These are phyloP conservation scores for Purpureocillium takamizusanense DNA, from an alignment of 2,329 filamentous ascomycete species.

Conservation along the genomic window DNA sequence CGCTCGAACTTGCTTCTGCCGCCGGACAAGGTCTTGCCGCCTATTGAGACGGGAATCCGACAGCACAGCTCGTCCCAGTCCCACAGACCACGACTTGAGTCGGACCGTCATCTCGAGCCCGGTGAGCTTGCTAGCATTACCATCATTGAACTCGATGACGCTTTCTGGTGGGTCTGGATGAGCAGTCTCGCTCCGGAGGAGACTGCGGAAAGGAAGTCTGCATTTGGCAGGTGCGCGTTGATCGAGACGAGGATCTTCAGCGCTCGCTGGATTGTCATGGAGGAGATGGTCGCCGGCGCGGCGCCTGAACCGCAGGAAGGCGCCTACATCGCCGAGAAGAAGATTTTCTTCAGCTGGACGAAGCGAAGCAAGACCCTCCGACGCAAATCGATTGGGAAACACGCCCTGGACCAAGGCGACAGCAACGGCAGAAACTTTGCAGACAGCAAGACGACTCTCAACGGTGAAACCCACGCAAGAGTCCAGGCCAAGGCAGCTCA, in stretches of 20 bases:
- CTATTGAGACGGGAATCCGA: constrained; percentile 62
- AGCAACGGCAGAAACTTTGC: constrained; percentile 31
- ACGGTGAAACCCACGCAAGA: constrained; percentile 81
- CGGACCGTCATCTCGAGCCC: constrained; percentile 64
- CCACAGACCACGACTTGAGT: constrained; percentile 63
- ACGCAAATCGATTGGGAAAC: constrained; percentile 62
- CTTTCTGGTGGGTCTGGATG: constrained; percentile 99
- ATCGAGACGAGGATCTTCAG: constrained; percentile 77
- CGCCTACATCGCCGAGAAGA: constrained; percentile 92
- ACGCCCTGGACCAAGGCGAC: constrained; percentile 36
- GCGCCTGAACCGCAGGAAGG: constrained; percentile 75
- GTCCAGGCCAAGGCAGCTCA: constrained; percentile 87
- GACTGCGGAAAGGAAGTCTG: constrained; percentile 73
- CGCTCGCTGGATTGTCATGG: constrained; percentile 87
- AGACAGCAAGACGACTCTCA: constrained; percentile 73
- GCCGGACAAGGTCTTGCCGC: constrained; percentile 83
- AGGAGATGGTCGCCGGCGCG: constrained; percentile 92
- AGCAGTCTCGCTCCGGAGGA: constrained; percentile 90
- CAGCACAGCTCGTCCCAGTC: constrained; percentile 76
- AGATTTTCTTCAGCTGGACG: constrained; percentile 84
- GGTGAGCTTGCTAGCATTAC: constrained; percentile 92
- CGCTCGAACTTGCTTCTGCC: constrained; percentile 68
- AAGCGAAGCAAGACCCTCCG: constrained; percentile 56
- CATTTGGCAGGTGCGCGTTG: constrained; percentile 87
- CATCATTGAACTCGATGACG: constrained; percentile 78